Evolutionary conservation across 1,139 yeast species (phyloP).

Genomic region (Pichia sp.): DNA sequence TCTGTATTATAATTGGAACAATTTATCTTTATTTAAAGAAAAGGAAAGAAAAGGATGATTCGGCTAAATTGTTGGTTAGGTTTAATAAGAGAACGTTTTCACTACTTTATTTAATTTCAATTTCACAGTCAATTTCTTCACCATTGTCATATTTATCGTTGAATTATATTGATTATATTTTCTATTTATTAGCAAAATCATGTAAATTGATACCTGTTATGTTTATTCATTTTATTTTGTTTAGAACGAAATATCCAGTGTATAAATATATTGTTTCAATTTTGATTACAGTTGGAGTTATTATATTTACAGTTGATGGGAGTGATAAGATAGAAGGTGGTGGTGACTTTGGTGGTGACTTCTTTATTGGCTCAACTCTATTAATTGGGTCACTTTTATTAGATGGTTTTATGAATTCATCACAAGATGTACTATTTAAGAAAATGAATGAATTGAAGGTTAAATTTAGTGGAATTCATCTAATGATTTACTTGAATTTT

Average conservation of each 20-base stretch:
- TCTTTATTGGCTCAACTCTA: constrained; percentile 50
- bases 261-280: constrained; percentile 74
- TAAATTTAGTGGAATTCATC: constrained; percentile 81
- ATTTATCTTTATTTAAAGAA: constrained; percentile 39
- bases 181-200: constrained; percentile 80
- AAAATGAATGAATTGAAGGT: constrained; percentile 21
- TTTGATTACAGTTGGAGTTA: constrained; percentile 74
- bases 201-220: constrained; percentile 92
- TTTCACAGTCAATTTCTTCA: constrained; percentile 73
- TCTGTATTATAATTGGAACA: constrained; percentile 66
- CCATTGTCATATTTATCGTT: constrained; percentile 75
- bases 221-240: constrained; percentile 69
- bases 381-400: constrained; percentile 59
- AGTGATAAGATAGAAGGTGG: constrained; percentile 16
- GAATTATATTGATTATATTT: constrained; percentile 77
- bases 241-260: constrained; percentile 62
- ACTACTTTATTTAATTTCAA: constrained; percentile 50
- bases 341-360: constrained; percentile 34
- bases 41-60: constrained; percentile 26
- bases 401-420: constrained; percentile 89
- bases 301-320: constrained; percentile 53
- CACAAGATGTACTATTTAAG: constrained; percentile 80
- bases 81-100: constrained; percentile 15
- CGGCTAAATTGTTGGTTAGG: constrained; percentile 30
- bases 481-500: constrained; percentile 77